phyloP scores from a whole-genome alignment of 1,284 basidiomycete species.

The Boletellus deceptivus region DNA sequence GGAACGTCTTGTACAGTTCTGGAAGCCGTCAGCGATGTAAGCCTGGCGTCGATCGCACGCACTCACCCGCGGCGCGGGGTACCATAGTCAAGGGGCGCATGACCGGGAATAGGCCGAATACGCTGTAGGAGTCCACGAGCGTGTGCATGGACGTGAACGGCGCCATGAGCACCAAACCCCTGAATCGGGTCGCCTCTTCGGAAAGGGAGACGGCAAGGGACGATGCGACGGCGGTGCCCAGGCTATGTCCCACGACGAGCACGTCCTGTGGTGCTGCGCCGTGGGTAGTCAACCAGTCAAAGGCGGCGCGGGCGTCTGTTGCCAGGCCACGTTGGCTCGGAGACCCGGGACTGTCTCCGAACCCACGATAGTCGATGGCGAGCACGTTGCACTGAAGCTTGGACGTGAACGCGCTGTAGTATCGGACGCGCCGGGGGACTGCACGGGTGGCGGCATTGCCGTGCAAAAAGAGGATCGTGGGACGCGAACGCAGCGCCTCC shows the following conservation, averaged over 20 bases:
- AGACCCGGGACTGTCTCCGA: conserved; percentile 79
- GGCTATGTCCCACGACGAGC: conserved; percentile 75
- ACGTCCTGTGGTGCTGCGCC: conserved; percentile 62
- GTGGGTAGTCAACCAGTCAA: conserved; percentile 69
- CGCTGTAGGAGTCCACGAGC: conserved; percentile 69
- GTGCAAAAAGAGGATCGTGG: conserved; percentile 86
- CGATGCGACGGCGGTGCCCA: conserved; percentile 78
- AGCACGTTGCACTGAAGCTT: conserved; percentile 75
- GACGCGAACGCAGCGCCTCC: conserved; percentile 55
- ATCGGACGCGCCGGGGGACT: conserved; percentile 56
- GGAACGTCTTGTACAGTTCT: conserved; percentile 58
- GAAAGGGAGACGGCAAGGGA: conserved; percentile 60
- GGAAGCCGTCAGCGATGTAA: not conserved
- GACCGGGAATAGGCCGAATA: conserved; percentile 72
- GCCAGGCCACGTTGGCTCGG: conserved; percentile 77
- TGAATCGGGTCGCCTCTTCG: conserved; percentile 49
- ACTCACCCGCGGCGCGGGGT: conserved; percentile 68
- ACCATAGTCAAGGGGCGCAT: conserved; percentile 68
- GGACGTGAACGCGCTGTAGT: conserved; percentile 61
- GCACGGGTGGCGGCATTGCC: conserved; percentile 86
- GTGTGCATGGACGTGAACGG: conserved; percentile 71
- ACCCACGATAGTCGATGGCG: conserved; percentile 90
- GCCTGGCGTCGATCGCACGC: not conserved
- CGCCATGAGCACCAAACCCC: conserved; percentile 71
- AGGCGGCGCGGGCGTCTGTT: conserved; percentile 77